These are phyloP conservation scores for Phytopythium oedochilum DNA, from an alignment of 352 stramenopile genomes.

Conservation along the genomic window DNA sequence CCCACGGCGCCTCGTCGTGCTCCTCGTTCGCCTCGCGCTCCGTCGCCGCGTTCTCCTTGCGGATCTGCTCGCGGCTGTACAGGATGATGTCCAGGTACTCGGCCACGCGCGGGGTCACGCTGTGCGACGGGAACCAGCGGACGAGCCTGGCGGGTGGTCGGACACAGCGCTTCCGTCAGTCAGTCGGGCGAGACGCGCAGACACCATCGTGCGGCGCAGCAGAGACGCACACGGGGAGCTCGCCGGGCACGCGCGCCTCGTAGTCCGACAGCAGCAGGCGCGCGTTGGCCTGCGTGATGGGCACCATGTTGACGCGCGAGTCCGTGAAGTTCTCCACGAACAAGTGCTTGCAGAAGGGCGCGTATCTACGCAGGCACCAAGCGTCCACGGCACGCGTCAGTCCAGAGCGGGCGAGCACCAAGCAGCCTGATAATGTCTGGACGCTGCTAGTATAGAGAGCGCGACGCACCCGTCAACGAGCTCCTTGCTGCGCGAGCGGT, in stretches of 20 bases:
- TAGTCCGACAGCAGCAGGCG: constrained; percentile 92
- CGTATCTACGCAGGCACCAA: constrained; percentile 72
- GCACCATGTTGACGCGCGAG: constrained; percentile 83
- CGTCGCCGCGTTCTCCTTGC: constrained; percentile 92
- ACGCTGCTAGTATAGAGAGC: too few species aligned
- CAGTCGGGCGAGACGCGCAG: too few species aligned
- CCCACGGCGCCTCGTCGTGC: constrained; percentile 79
- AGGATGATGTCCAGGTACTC: constrained; percentile 98
- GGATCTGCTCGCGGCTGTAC: constrained; percentile 98
- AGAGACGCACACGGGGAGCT: constrained; percentile 88
- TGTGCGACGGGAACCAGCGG: constrained; percentile 91
- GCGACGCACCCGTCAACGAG: constrained; percentile 58
- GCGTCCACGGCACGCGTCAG: background rate
- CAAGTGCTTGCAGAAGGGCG: constrained; percentile 98
- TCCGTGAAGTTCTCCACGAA: constrained; percentile 96
- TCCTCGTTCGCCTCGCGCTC: constrained; percentile 30
- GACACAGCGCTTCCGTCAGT: background rate
- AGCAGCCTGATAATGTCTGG: background rate
- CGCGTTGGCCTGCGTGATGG: constrained; percentile 94
- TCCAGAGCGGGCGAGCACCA: background rate
- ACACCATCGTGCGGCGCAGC: too few species aligned
- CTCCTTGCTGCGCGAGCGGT: constrained; percentile 48
- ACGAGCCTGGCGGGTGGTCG: constrained; percentile 32
- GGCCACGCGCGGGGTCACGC: constrained; percentile 80
- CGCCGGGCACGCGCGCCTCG: constrained; percentile 90